A percentile compares a stretch with the other conserved stretches of the same genome.
These are phyloP conservation scores for Paramecium biaurelia DNA, from an alignment of 73 alveolate genomes.

Conservation along the genomic window DNA sequence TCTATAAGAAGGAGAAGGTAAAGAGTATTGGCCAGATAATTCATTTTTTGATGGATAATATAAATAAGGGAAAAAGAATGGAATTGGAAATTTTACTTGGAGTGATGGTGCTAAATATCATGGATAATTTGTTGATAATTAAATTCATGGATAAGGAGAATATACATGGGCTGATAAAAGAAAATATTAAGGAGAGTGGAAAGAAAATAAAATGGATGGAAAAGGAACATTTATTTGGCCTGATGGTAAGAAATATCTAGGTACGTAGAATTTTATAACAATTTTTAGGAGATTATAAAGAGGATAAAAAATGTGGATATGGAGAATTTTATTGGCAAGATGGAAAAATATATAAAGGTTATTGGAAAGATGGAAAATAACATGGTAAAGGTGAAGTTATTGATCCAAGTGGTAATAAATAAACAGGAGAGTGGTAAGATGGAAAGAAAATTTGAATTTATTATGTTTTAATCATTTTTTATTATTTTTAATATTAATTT, in stretches of 20 bases:
- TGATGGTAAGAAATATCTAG: conserved; percentile 70
- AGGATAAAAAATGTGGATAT: conserved; percentile 23
- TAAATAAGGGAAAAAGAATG: conserved; percentile 63
- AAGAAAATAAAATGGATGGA: conserved; percentile 74
- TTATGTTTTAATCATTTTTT: neutral
- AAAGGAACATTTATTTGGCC: conserved; percentile 71
- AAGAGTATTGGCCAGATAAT: conserved; percentile 80
- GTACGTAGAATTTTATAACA: conserved; percentile 52
- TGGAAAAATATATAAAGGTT: conserved; percentile 38
- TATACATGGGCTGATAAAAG: conserved; percentile 75
- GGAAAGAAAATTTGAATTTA: conserved; percentile 66
- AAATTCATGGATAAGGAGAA: conserved; percentile 72
- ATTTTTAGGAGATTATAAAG: conserved; percentile 30
- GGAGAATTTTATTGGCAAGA: conserved; percentile 47
- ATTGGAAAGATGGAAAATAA: conserved; percentile 61
- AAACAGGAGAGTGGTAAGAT: conserved; percentile 77
- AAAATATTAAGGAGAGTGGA: conserved; percentile 74
- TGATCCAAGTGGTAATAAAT: conserved; percentile 65
- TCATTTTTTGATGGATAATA: conserved; percentile 72
- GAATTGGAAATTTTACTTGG: conserved; percentile 63
- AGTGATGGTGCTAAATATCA: conserved; percentile 71
- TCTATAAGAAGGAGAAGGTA: conserved; percentile 70
- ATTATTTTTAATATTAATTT: neutral
- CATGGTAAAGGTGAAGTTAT: conserved; percentile 77
- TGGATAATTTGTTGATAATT: conserved; percentile 70